phyloP scores from a whole-genome alignment of 139 green algal genomes.

The Pseudopediastrum boryanum region DNA sequence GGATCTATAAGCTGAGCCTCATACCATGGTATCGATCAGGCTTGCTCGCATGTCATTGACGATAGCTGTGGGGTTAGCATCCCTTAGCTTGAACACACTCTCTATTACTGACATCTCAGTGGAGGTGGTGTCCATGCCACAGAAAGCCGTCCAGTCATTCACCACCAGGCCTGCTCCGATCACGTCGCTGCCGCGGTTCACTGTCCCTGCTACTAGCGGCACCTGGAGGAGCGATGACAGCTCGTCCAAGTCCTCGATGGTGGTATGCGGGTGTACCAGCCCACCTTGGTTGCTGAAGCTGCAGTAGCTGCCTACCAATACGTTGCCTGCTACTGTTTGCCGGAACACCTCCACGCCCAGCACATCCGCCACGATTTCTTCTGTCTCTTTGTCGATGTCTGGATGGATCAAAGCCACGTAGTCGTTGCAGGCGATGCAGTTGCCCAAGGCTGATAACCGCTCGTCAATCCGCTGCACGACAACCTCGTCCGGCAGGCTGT shows the following conservation, averaged over 20 bases:
- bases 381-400: slow-evolving; percentile 96
- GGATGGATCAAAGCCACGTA: slow-evolving; percentile 98
- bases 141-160: slow-evolving; percentile 98
- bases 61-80: slow-evolving; percentile 81
- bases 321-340: slow-evolving; percentile 94
- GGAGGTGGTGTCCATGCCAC: slow-evolving; percentile 94
- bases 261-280: slow-evolving; percentile 93
- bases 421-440: slow-evolving; percentile 99
- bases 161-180: slow-evolving; percentile 86
- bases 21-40: slow-evolving; percentile 92
- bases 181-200: slow-evolving; percentile 97
- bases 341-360: slow-evolving; percentile 99
- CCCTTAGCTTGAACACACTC: slow-evolving; percentile 92
- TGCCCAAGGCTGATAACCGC: slow-evolving; percentile 95
- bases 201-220: slow-evolving; percentile 95
- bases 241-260: slow-evolving; percentile 98
- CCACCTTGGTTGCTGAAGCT: slow-evolving; percentile 96
- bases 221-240: slow-evolving; percentile 94
- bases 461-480: slow-evolving; percentile 96
- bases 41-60: slow-evolving; percentile 90
- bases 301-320: slow-evolving; percentile 95
- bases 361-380: slow-evolving; percentile 94
- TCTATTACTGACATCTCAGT: slow-evolving; percentile 97
- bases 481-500: slow-evolving; percentile 96
- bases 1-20: no score